A percentile compares a stretch with the other conserved stretches of the same genome.
phyloP scores from a whole-genome alignment of 345 rosid species.

The Populus deltoides region DNA sequence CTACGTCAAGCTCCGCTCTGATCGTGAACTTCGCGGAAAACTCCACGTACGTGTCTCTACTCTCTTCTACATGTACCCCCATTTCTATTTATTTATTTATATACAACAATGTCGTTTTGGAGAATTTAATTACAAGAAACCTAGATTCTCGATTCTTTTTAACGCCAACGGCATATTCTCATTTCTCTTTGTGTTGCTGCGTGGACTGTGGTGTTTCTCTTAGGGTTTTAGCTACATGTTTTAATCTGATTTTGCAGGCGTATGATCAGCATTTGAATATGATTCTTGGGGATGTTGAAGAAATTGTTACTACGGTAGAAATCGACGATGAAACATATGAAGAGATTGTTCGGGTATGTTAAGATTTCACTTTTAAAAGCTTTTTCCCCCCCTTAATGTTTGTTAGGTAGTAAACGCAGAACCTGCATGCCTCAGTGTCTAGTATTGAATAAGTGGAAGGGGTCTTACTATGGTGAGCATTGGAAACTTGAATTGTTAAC shows the following conservation, averaged over 20 bases:
- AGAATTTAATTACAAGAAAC: background rate
- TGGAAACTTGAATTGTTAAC: background rate
- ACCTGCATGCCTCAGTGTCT: background rate
- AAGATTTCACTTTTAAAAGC: background rate
- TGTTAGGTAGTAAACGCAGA: background rate
- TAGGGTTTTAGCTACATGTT: too few species aligned
- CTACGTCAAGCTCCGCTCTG: constrained; percentile 98
- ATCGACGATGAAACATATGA: constrained; percentile 98
- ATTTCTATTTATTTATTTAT: background rate
- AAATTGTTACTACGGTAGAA: constrained; percentile 89
- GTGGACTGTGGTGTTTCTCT: too few species aligned
- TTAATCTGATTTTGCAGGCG: constrained; percentile 51
- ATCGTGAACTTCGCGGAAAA: constrained; percentile 99
- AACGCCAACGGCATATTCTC: too few species aligned
- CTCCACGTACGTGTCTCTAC: constrained; percentile 56
- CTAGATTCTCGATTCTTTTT: background rate
- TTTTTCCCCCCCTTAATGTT: background rate
- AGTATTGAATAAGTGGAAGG: background rate
- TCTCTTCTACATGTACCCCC: background rate
- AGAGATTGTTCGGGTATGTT: constrained; percentile 93
- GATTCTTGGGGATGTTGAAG: constrained; percentile 99
- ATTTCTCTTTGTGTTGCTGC: too few species aligned
- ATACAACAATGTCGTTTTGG: background rate
- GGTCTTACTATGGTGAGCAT: background rate
- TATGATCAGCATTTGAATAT: constrained; percentile 99